Conservation (phyloP, 192 early-diverging fungal species). For the Chytriomyces confervae region DNA sequence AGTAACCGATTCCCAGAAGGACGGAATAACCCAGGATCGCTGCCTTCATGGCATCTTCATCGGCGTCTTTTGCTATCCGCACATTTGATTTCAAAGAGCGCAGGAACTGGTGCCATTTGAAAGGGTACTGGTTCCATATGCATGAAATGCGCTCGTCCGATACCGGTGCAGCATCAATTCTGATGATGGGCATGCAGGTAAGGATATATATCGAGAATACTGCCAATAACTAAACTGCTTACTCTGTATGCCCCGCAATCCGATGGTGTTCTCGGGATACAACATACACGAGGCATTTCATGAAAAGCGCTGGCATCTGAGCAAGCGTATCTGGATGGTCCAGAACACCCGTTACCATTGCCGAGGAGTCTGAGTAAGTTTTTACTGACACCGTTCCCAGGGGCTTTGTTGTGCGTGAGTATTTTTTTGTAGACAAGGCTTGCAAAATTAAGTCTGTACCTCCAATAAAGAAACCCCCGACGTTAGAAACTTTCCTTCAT, state of each 20-base stretch:
- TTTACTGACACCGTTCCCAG: constrained; percentile 13
- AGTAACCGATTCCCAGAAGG: not conserved
- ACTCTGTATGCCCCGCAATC: not conserved
- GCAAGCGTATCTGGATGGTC: constrained; percentile 35
- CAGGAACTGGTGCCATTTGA: constrained; percentile 16
- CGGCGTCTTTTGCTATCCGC: too few species aligned
- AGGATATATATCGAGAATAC: not conserved
- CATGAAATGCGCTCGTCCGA: not conserved
- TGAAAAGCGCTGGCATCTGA: constrained; percentile 38
- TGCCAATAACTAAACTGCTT: not conserved
- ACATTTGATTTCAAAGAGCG: not conserved
- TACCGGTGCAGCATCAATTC: not conserved
- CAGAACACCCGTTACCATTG: constrained; percentile 47
- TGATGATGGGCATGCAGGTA: not conserved
- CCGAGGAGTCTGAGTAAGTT: constrained; percentile 42
- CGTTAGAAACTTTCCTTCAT: constrained; percentile 7
- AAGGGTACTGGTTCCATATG: constrained; percentile 14
- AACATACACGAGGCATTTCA: constrained; percentile 45
- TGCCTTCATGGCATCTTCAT: constrained; percentile 4
- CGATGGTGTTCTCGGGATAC: constrained; percentile 28
- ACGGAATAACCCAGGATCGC: constrained; percentile 3
- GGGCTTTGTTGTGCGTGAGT: constrained; percentile 30
- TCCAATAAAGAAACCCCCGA: constrained; percentile 20
- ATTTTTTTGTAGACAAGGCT: not conserved
- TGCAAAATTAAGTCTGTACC: constrained; percentile 5